phyloP scores from a whole-genome alignment of 2,329 filamentous ascomycete genomes.

The Nigrospora osmanthi region DNA sequence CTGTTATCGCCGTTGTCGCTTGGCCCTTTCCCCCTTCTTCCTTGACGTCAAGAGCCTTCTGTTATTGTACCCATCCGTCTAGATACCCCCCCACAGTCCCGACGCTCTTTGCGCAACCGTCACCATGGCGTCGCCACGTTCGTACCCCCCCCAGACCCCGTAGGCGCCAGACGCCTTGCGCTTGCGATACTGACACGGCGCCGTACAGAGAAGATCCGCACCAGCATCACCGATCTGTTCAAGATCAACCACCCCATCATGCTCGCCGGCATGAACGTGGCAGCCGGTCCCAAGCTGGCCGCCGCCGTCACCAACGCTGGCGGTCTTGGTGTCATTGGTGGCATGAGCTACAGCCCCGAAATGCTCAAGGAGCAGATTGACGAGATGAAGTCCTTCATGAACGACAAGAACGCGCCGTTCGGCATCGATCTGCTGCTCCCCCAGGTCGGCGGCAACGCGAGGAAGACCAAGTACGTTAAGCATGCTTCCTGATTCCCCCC shows the following conservation, averaged over 20 bases:
- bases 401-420: conserved; percentile 89
- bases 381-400: conserved; percentile 82
- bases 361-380: conserved; percentile 94
- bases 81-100: too few species aligned
- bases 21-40: too few species aligned
- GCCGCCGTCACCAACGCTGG: conserved; percentile 96
- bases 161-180: too few species aligned
- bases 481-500: conserved; percentile 2
- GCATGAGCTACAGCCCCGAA: conserved; percentile 90
- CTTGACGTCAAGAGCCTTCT: too few species aligned
- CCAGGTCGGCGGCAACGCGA: conserved; percentile 86
- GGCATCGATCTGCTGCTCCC: conserved; percentile 90
- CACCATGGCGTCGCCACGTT: too few species aligned
- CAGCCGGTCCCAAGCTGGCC: conserved; percentile 90
- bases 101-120: too few species aligned
- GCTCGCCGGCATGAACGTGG: conserved; percentile 98
- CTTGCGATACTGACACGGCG: not conserved
- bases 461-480: conserved; percentile 73
- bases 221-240: conserved; percentile 88
- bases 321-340: conserved; percentile 92
- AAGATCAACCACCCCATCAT: conserved; percentile 96
- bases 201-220: conserved; percentile 73
- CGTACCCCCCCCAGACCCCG: too few species aligned
- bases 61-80: too few species aligned
- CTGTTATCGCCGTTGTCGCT: too few species aligned